Evolutionary conservation across 495 filamentous ascomycete genomes (phyloP), one percentile per base, ranked within the genome.

Genomic region (Oleoguttula mirabilis): DNA sequence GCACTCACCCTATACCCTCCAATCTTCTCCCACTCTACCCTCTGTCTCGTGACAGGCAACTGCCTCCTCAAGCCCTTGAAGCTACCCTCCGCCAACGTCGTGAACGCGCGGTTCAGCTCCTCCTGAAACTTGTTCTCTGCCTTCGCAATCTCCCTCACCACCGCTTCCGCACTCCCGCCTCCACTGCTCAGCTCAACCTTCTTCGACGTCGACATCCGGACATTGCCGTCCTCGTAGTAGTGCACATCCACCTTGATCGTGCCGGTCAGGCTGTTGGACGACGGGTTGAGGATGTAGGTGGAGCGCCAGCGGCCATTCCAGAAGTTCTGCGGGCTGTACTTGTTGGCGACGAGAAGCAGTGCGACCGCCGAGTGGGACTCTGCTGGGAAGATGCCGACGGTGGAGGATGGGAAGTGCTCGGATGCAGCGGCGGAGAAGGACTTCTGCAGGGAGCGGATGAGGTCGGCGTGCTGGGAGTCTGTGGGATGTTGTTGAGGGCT

Each of bases 161-260:
- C 71, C 24, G 75, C 77, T 5, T 70, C 67, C 5, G 84, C 84
- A 3, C 74, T 75, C 7, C 69, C 62, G 2, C 72, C 73, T 2
- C 72, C 59, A 3, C 54, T 34, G n/a, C 71, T 70, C 3, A 68
- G 49, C 20, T 66, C 63, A 20, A 92, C 53, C 3, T 80, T 70
- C 67, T 95, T 95, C 51, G 68, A 77, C 10, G 88, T 94, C 46
- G 84, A 70, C 32, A 99, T 71, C 2, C 90, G 76, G 32, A 99
- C 92, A 55, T 99, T 99, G 30, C 92, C 92, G 63, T 99, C 92
- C 64, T 99, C 92, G 70, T 96, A 99, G 73, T 99, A 99, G 70
- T 99, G 92, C 33, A 99, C 88, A 57, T 90, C 83, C 23, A 87
- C 80, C 51, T 82, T 81, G 57, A 88, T 72, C 40, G 63, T 67